Conservation (phyloP, 2,329 filamentous ascomycete species). For the Zymoseptoria crescenta region DNA sequence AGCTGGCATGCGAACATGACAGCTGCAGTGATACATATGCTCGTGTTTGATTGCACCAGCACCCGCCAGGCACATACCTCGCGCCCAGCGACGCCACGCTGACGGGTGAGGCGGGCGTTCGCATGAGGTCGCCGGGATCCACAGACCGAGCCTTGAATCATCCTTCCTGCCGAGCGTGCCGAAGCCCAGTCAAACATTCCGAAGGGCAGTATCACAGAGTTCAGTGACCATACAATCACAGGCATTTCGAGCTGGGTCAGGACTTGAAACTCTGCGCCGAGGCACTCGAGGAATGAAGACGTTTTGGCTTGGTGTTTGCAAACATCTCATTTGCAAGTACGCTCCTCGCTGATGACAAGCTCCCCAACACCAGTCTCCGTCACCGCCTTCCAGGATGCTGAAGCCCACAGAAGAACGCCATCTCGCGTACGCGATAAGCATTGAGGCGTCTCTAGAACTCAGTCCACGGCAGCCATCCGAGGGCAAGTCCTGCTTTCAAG, state of each 20-base stretch:
- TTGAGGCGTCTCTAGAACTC: background rate
- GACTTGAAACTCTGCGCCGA: background rate
- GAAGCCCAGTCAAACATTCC: background rate
- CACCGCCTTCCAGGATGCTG: background rate
- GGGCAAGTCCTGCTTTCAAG: background rate
- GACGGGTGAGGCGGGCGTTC: background rate
- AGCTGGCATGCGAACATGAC: background rate
- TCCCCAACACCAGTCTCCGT: background rate
- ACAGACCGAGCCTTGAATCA: background rate
- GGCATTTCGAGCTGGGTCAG: background rate
- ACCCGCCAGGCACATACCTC: background rate
- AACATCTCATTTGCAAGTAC: background rate
- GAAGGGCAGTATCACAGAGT: background rate
- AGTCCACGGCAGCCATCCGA: background rate
- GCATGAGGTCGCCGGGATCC: background rate
- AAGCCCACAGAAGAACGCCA: background rate
- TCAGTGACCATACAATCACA: background rate
- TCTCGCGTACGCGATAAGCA: background rate
- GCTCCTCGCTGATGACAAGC: background rate
- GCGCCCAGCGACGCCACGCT: background rate
- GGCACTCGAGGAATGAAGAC: background rate
- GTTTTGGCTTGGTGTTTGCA: background rate
- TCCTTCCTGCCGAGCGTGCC: background rate
- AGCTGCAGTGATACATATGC: background rate
- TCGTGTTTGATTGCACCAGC: constrained; percentile 1